Conservation (phyloP, 2,329 filamentous ascomycete species). For the Ophiostoma perfectum region DNA sequence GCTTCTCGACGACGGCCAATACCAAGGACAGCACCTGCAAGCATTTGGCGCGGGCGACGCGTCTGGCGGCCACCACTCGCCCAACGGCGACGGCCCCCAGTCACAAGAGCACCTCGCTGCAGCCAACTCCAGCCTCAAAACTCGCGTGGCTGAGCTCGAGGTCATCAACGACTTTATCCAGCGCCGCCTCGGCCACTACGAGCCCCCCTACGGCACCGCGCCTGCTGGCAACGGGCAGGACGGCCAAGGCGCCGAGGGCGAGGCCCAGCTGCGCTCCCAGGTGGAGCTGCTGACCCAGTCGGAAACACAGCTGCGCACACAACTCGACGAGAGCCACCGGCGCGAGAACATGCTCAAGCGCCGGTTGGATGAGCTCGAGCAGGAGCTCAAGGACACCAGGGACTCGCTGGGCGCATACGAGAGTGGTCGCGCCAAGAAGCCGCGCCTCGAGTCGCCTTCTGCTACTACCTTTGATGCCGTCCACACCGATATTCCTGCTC, state of each 20-base stretch:
- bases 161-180: constrained; percentile 84
- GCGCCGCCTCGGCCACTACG: constrained; percentile 65
- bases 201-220: constrained; percentile 54
- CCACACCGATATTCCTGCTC: background rate
- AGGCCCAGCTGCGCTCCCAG: constrained; percentile 45
- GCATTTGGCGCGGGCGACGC: constrained; percentile 44
- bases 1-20: constrained; percentile 65
- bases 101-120: constrained; percentile 75
- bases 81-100: constrained; percentile 54
- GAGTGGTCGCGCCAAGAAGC: constrained; percentile 32
- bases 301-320: constrained; percentile 52
- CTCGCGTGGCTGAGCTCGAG: constrained; percentile 88
- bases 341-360: constrained; percentile 78
- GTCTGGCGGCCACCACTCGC: constrained; percentile 41
- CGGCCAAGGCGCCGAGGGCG: constrained; percentile 31
- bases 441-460: constrained; percentile 28
- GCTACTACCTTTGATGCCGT: constrained; percentile 6
- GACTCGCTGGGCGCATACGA: constrained; percentile 30
- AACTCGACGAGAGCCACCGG: constrained; percentile 69
- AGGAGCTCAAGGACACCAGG: constrained; percentile 43
- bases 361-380: constrained; percentile 72
- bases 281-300: constrained; percentile 52
- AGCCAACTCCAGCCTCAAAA: constrained; percentile 83
- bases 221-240: constrained; percentile 39
- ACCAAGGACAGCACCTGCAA: constrained; percentile 51